Evolutionary conservation across 2,329 filamentous ascomycete genomes (phyloP), one percentile per base, ranked within the genome.

Genomic region (Colletotrichum paranaense): DNA sequence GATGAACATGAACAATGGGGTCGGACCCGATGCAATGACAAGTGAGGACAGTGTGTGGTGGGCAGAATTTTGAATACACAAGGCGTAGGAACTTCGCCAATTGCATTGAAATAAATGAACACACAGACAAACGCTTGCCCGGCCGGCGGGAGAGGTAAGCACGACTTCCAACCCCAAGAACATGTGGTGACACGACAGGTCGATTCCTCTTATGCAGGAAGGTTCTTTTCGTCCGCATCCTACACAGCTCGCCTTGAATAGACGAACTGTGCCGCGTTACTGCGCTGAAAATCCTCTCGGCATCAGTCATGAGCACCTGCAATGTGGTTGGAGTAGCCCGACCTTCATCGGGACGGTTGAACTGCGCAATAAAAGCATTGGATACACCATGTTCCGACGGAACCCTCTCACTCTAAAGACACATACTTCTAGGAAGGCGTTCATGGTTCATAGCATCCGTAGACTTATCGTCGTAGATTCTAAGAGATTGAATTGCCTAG

Each of bases 261-360:
- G 32, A 12, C 16, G 62, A 57, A 52, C 62, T 65, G 62, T 42
- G 62, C 62, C 62, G 52, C 52, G 5, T 42, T 42, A 28, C 28
- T 38, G 46, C 60, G 12, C 11, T 14, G 24, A 1, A 22, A 1
- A 53, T 9, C 1, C 35, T 14, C 16, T 30, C 32, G 49, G 62
- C 22, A 19, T 11, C 32, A 11, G 52, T 22, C 62, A 65, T 57
- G 49, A 65, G 22, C 52, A 42, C 8, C 12, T 30, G 30, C 32
- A 53, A 8, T 19, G 5, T 24, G 6, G 28, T 38, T 9, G 32
- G 62, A 38, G 52, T 24, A 9, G 26, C 12, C 4, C 32, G 16
- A 8, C 14, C 6, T 19, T 14, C 38, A 42, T 42, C 38, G 6
- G 5, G 16, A 42, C 5, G 2, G 14, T 42, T 42, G 38, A 19